These are phyloP conservation scores for Globomyces pollinis-pini DNA, from an alignment of 192 early-diverging fungal genomes.

Conservation along the genomic window DNA sequence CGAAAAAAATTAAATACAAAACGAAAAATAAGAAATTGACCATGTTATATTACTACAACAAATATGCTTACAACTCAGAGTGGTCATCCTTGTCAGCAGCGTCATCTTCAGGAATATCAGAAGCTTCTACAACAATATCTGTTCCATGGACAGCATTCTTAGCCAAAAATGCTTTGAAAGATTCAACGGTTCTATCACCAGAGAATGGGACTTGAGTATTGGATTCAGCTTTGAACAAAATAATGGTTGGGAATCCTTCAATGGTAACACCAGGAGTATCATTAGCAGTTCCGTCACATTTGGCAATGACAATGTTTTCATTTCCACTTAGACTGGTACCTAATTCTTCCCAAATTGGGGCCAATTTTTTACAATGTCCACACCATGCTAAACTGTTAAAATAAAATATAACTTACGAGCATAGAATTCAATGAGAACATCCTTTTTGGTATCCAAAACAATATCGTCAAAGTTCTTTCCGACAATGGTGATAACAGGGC, in stretches of 20 bases:
- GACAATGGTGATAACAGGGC: slow-evolving; percentile 84
- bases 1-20: no score
- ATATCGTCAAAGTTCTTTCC: slow-evolving; percentile 72
- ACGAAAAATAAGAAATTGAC: no score
- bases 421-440: slow-evolving; percentile 93
- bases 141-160: slow-evolving; percentile 45
- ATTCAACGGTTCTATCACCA: slow-evolving; percentile 72
- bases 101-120: background rate
- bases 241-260: slow-evolving; percentile 92
- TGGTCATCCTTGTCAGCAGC: no score
- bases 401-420: slow-evolving; percentile 26
- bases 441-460: slow-evolving; percentile 77
- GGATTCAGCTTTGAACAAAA: slow-evolving; percentile 76
- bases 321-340: slow-evolving; percentile 50
- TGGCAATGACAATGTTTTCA: slow-evolving; percentile 68
- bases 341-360: slow-evolving; percentile 79
- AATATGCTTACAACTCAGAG: no score
- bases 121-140: background rate
- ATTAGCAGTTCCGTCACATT: slow-evolving; percentile 94
- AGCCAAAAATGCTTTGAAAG: slow-evolving; percentile 69
- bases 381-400: slow-evolving; percentile 41
- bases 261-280: slow-evolving; percentile 81
- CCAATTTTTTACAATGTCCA: slow-evolving; percentile 55
- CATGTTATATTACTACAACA: no score
- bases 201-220: slow-evolving; percentile 77